These are phyloP conservation scores for Psilocybe tampanensis DNA, from an alignment of 768 basidiomycete species.

Conservation along the genomic window DNA sequence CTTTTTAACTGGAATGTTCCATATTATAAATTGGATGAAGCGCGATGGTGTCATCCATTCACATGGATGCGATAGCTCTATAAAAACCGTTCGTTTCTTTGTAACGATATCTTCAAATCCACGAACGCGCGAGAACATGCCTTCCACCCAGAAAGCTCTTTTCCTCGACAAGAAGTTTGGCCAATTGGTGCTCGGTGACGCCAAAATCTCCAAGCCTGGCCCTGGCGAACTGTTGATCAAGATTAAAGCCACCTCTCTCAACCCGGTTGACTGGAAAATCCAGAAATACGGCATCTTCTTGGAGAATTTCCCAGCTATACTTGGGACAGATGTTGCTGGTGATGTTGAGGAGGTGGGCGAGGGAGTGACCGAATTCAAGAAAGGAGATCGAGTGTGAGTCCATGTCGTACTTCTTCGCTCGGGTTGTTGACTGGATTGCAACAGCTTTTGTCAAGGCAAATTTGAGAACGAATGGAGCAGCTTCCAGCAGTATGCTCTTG, in stretches of 20 bases:
- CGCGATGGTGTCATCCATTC: not conserved
- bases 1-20: no score
- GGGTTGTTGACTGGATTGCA: not conserved
- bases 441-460: conserved; percentile 43
- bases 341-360: conserved; percentile 53
- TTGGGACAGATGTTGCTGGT: conserved; percentile 55
- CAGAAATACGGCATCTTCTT: conserved; percentile 30
- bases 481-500: conserved; percentile 50
- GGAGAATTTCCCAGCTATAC: conserved; percentile 40
- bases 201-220: conserved; percentile 30
- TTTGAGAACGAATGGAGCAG: conserved; percentile 35
- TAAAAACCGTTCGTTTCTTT: not conserved
- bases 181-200: conserved; percentile 21
- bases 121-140: conserved; percentile 3
- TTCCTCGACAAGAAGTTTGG: conserved; percentile 22
- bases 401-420: not conserved
- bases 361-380: conserved; percentile 49
- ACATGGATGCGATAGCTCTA: not conserved
- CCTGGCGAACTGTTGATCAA: conserved; percentile 46
- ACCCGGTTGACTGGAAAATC: conserved; percentile 46
- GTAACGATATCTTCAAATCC: not conserved
- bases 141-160: conserved; percentile 32
- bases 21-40: no score
- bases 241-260: conserved; percentile 40
- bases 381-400: conserved; percentile 56